Evolutionary conservation across 139 green algal species (phyloP), one percentile per base, ranked within the genome.

Genomic region (Volvox africanus): DNA sequence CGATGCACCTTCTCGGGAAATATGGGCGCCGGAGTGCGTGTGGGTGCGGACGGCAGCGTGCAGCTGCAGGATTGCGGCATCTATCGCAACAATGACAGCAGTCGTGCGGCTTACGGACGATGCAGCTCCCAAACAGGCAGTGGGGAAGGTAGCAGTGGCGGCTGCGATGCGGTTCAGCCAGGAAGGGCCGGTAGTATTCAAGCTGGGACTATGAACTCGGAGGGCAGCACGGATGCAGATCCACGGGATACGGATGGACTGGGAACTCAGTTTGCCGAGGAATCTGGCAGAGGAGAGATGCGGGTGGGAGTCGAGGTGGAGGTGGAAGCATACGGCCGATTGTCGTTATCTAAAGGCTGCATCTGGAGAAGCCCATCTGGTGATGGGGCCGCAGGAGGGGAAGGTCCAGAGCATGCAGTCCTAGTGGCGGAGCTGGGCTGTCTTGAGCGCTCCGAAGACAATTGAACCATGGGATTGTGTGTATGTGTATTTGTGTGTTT

Each of bases 261-360:
- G 5, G 44, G 44, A 9, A 55, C 44, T 55, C 44, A 55, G 44
- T 5, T 55, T 55, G 44, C 44, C 44, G 44, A 55, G 44, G 44
- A 9, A 55, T 55, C 44, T 9, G 44, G 44, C 44, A 55, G 44
- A 55, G 44, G 44, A 55, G 44, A 55, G 44, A 9, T 55, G 44
- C 44, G 65, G 65, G 65, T 73, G 61, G 28, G 13, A 24, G 82
- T 35, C 5, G 68, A 21, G 69, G 28, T 89, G 84, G 68, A 89
- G 35, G 84, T 89, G 85, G 85, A 33, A 36, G 20, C 85, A n/a
- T 36, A 82, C 19, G 85, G 85, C 0, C 37, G 44, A 3, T 69
- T 55, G 69, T 1, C 30, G 36, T 18, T 89, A 37, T 81, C 65
- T 19, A 75, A 28, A 1, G 85, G 69, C 19, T 82, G 69, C 26